Conservation (phyloP, 2,329 filamentous ascomycete genomes). For the Stemphylium beticola region DNA sequence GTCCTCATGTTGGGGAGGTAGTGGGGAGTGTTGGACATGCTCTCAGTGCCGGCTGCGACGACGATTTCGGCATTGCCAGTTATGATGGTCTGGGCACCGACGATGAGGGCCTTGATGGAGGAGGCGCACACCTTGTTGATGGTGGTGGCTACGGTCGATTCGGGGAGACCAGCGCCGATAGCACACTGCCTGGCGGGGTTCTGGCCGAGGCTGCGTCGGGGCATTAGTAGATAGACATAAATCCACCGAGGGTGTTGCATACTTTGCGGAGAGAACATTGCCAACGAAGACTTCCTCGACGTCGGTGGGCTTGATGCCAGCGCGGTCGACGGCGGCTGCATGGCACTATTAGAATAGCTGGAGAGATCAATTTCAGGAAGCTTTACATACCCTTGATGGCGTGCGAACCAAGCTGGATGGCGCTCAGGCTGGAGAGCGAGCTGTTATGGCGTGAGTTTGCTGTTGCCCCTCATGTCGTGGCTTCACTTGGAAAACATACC, state of each 20-base stretch:
- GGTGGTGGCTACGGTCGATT: slow-evolving; percentile 83
- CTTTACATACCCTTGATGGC: slow-evolving; percentile 81
- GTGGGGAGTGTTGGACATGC: slow-evolving; percentile 97
- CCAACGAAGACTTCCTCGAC: slow-evolving; percentile 98
- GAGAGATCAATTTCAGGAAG: background rate
- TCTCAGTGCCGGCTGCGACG: slow-evolving; percentile 93
- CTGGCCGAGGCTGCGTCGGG: slow-evolving; percentile 79
- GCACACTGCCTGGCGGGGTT: slow-evolving; percentile 95
- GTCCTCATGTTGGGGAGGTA: slow-evolving; percentile 87
- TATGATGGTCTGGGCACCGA: slow-evolving; percentile 96
- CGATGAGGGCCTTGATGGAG: slow-evolving; percentile 88
- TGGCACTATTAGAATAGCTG: slow-evolving; percentile 22
- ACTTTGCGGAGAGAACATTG: slow-evolving; percentile 97
- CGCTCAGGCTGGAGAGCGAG: slow-evolving; percentile 85
- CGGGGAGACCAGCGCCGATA: slow-evolving; percentile 81
- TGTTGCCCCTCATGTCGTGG: slow-evolving; percentile 29
- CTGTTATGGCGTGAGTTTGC: slow-evolving; percentile 56
- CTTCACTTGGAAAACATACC: slow-evolving; percentile 61
- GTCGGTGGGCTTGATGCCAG: slow-evolving; percentile 84
- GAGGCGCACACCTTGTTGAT: slow-evolving; percentile 99
- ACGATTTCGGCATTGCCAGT: slow-evolving; percentile 92
- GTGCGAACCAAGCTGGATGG: slow-evolving; percentile 83
- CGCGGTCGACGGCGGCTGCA: slow-evolving; percentile 78
- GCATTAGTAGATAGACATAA: slow-evolving; percentile 9
- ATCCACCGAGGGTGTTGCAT: slow-evolving; percentile 39